Evolutionary conservation across 441 rosid genomes (phyloP).

Genomic region (Adansonia rubrostipa): DNA sequence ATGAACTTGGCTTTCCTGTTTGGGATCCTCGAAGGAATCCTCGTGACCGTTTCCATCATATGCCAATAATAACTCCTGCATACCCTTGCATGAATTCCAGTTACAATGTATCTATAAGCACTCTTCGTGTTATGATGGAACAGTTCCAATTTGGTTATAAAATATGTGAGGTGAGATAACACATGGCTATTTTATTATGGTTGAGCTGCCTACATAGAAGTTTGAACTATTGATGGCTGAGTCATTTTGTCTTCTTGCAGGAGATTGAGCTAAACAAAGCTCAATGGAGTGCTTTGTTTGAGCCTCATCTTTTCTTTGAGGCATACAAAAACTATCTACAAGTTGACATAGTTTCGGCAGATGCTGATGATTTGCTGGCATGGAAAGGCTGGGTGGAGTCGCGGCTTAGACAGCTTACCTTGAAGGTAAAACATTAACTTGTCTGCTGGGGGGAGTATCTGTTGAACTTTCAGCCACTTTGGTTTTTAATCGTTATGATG

Average conservation of each 20-base stretch:
- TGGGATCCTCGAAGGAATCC: conserved; percentile 80
- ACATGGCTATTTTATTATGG: not conserved
- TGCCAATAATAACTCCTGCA: conserved; percentile 86
- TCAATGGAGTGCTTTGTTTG: conserved; percentile 65
- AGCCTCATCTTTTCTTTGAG: conserved; percentile 72
- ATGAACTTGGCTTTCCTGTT: conserved; percentile 77
- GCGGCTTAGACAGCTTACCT: conserved; percentile 69
- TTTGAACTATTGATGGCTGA: conserved; percentile 25
- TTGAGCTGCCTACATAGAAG: conserved; percentile 1
- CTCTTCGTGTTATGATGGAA: conserved; percentile 73
- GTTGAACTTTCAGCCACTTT: conserved; percentile 19
- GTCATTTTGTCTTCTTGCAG: conserved; percentile 38
- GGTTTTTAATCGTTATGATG: not conserved
- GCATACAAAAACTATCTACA: conserved; percentile 76
- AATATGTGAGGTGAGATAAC: conserved; percentile 56
- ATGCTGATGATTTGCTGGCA: conserved; percentile 61
- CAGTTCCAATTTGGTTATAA: conserved; percentile 72
- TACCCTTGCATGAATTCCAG: conserved; percentile 87
- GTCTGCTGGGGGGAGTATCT: not conserved
- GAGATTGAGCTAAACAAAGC: conserved; percentile 68
- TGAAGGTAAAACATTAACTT: conserved; percentile 49
- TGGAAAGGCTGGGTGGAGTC: conserved; percentile 92
- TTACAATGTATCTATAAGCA: conserved; percentile 76
- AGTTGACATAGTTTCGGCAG: conserved; percentile 64
- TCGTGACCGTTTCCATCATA: conserved; percentile 66